Base-by-base conservation (phyloP, 768 basidiomycete species). In the Xanthoconium stramineum region DNA sequence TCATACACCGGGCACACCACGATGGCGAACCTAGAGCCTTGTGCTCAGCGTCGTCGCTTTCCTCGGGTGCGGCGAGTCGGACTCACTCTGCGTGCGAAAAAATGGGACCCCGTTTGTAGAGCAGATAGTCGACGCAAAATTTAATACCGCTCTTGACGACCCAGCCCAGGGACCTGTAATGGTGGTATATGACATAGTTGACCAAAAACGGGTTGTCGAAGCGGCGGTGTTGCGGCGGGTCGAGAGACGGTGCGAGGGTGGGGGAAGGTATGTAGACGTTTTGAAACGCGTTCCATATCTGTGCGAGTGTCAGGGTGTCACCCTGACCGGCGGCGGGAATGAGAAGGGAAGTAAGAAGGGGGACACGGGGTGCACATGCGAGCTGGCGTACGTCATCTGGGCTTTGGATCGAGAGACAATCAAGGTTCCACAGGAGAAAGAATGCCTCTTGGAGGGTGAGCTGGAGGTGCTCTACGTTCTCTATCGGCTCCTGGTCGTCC, bases 91-190 rank as follows among this genome's bases (percentile, higher is more conserved):
- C 95, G 70, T 99, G 97, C 6, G 86, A 77, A 71, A 98, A 98
- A 1, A 96, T 91, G 3, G 96, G 94, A 0, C 97, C 97, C 13
- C 91, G 83, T 63, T 92, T 94, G 71, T 99, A 99, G 29, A 98
- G 74, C 11, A 99, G 81, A 74, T 89, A 94, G 66, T 99, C 97
- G 38, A 89, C 89, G 64, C 95, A 98, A 72, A 99, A 99, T 72
- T 99, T 99, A 77, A 97, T 86, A 1, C 97, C 97, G 30, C 86
- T 84, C 72, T 94, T 93, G 60, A 97, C 86, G 19, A 98, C 91
- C 97, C 96, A 99, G 28, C 97, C 97, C 9, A 98, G 80, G 5
- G 94, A 94, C 15, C 96, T 84, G 67, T 90, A 98, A 71, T 98
- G 94, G 69, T 98, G 96, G 65, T 95, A 97, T 4, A 84, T 84